Base-by-base conservation (phyloP, 2,329 filamentous ascomycete species). In the Thielaviopsis cerberus region DNA sequence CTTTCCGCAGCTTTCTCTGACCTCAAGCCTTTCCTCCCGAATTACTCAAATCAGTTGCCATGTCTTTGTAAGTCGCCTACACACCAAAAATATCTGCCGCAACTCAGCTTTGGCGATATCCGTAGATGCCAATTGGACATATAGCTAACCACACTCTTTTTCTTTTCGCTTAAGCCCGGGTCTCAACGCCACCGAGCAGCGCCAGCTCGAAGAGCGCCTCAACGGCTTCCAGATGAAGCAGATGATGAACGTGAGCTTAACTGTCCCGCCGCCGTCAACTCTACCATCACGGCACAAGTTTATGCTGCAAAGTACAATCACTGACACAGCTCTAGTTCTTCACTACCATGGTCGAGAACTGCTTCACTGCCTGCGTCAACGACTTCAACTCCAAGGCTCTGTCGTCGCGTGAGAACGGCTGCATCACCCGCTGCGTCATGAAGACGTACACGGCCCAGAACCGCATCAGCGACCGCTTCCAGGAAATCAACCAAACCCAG, bases 201-300 rank as follows among this genome's bases (percentile, higher is more conserved):
- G 88, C 74, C 88, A 92, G 78, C 86, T 98, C 69, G 85, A 94
- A 73, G 75, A 81, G 74, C 88, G 92, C 73, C 90, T 98, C 81
- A 89, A 97, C 77, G 86, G 87, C 75, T 94, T 92, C 74, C 92
- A 98, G 75, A 88, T 98, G 79, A 95, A 95, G 76, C 91, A 97
- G 70, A 97, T 98, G 70, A 95, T 97, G 85, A 86, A 82, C 67
- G 92, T 97, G 79, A 66, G 88, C n/a, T 22, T 77, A 59, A 41
- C 59, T 61, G 53, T 56, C 55, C 55, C 55, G 30, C 61, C 53
- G 59, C 24, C 51, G 1, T n/a, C 48, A 5, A 41, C 51, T 27
- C 58, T n/a, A 20, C 17, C 24, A 37, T 22, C 53, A 17, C n/a
- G 15, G 17, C 34, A 37, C 8, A 51, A 7, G n/a, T n/a, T n/a